Evolutionary conservation across 768 basidiomycete species (phyloP).

Genomic region (Amanita rimosa): DNA sequence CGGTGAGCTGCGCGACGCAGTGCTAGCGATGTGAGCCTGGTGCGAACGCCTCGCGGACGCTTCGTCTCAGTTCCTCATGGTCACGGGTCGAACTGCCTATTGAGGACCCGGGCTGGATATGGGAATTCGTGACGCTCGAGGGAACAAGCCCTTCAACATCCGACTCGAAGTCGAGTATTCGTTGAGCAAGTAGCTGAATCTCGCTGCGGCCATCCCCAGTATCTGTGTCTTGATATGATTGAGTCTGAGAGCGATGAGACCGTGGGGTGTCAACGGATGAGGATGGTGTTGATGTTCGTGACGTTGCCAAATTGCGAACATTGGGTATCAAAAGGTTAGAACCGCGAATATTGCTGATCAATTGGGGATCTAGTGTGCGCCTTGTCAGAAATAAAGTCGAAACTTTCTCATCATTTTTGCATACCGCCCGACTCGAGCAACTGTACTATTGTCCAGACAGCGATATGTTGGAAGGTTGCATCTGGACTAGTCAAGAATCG

Average conservation of each 20-base stretch:
- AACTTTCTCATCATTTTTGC: constrained; percentile 9
- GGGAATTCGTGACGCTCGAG: constrained; percentile 52
- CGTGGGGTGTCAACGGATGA: constrained; percentile 69
- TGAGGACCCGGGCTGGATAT: constrained; percentile 61
- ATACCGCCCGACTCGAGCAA: constrained; percentile 89
- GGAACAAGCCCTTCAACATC: constrained; percentile 50
- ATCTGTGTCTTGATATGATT: constrained; percentile 75
- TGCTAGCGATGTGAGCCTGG: constrained; percentile 45
- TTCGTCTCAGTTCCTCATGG: constrained; percentile 74
- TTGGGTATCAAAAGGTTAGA: constrained; percentile 76
- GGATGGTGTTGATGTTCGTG: constrained; percentile 55
- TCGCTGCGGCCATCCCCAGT: constrained; percentile 85
- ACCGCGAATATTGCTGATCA: constrained; percentile 82
- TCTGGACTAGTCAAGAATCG: constrained; percentile 90
- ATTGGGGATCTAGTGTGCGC: constrained; percentile 55
- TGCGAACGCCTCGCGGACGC: constrained; percentile 75
- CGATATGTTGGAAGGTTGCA: constrained; percentile 98
- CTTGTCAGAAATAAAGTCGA: constrained; percentile 1
- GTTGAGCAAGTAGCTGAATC: constrained; percentile 74
- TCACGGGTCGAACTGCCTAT: constrained; percentile 52
- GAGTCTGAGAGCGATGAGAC: constrained; percentile 54
- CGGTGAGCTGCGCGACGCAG: too few species aligned
- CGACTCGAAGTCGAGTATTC: constrained; percentile 80
- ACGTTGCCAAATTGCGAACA: constrained; percentile 73
- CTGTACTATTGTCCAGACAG: constrained; percentile 99